Percentiles rank a stretch among this genome's conserved stretches.
Evolutionary conservation across 169 alveolate genomes (phyloP).

Genomic region (Eimeria maxima): DNA sequence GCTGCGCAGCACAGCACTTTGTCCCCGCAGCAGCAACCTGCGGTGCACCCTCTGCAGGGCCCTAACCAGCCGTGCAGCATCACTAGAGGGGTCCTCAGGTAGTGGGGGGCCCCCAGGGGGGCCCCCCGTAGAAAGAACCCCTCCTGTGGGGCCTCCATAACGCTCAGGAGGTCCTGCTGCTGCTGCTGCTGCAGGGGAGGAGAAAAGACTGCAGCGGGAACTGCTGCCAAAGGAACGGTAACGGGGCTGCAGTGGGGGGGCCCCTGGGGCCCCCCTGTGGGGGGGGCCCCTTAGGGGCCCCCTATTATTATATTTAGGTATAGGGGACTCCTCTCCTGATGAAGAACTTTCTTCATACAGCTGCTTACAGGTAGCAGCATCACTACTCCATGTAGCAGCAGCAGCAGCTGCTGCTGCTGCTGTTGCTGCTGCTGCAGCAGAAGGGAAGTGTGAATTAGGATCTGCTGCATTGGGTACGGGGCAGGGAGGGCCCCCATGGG

Average conservation of each 20-base stretch:
- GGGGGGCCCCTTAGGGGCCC: conserved; percentile 42
- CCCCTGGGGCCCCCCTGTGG: conserved; percentile 36
- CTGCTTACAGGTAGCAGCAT: background rate
- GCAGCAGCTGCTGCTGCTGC: conserved; percentile 29
- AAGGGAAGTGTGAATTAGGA: background rate
- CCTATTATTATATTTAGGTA: background rate
- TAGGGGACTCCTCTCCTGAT: background rate
- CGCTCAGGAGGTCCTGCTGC: background rate
- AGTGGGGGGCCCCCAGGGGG: background rate
- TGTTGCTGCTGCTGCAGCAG: conserved; percentile 50
- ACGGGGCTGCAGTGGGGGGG: conserved; percentile 20
- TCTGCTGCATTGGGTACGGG: conserved; percentile 32
- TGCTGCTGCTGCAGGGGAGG: conserved; percentile 38
- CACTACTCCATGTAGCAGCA: background rate
- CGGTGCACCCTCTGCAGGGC: conserved; percentile 45
- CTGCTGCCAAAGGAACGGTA: conserved; percentile 57
- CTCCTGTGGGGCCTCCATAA: background rate
- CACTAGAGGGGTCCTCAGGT: background rate
- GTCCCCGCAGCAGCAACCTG: conserved; percentile 63
- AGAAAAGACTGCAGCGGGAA: conserved; percentile 39
- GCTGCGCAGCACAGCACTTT: conserved; percentile 62
- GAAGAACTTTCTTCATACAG: background rate
- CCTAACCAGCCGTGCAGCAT: conserved; percentile 15
- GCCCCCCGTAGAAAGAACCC: conserved; percentile 15
- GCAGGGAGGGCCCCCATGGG: background rate